A percentile compares a stretch with the other conserved stretches of the same genome.
phyloP scores from a whole-genome alignment of 2,329 filamentous ascomycete genomes.

The Cercospora berteroae region DNA sequence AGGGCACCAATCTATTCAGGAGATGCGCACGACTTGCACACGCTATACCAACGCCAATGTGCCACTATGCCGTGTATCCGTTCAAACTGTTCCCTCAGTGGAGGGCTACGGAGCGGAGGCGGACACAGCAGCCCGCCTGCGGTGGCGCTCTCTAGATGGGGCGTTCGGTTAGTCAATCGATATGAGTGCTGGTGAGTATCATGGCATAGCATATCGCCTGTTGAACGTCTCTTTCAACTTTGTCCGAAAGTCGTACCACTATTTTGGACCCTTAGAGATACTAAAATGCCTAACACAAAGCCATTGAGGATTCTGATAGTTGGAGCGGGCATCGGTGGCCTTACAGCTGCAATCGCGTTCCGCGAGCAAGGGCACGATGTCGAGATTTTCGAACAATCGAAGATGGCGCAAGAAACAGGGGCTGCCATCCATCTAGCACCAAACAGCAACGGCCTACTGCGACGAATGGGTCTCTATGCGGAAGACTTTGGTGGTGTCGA shows the following conservation, averaged over 20 bases:
- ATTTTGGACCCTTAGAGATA: background rate
- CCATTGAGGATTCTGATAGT: background rate
- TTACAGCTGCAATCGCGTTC: constrained; percentile 5
- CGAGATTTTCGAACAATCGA: constrained; percentile 5
- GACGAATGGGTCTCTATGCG: constrained; percentile 33
- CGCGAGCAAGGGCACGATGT: constrained; percentile 8
- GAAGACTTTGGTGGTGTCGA: constrained; percentile 19
- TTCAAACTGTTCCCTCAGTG: background rate
- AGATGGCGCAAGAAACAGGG: constrained; percentile 48
- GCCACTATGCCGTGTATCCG: background rate
- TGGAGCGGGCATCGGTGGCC: constrained; percentile 3
- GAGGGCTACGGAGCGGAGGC: background rate
- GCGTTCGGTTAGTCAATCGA: background rate
- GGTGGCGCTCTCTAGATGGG: background rate
- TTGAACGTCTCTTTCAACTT: background rate
- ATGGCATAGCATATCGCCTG: background rate
- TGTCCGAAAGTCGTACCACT: background rate
- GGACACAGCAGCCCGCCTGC: background rate
- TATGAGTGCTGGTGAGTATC: background rate
- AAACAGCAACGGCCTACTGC: constrained; percentile 59
- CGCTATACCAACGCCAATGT: background rate
- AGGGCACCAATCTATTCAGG: background rate
- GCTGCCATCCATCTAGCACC: constrained; percentile 63
- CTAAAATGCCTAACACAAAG: background rate
- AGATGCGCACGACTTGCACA: background rate